Evolutionary conservation across 306 rosid species (phyloP).

Genomic region (Lathyrus sativus): DNA sequence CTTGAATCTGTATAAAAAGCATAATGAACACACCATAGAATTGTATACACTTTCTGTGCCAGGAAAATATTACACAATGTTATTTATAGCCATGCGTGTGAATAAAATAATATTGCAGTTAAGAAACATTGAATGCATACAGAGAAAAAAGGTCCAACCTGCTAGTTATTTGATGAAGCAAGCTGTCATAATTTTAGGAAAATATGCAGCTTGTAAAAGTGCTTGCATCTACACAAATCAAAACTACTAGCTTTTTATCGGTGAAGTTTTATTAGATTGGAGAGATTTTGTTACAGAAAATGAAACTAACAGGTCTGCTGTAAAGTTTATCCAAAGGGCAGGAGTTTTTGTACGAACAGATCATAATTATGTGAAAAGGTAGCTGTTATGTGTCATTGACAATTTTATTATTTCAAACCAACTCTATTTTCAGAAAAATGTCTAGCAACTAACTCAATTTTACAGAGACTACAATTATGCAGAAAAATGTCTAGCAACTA

Average conservation of each 20-base stretch:
- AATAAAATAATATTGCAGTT: background rate
- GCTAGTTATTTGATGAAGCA: background rate
- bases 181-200: background rate
- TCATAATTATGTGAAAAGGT: no score
- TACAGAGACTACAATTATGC: background rate
- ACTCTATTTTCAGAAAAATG: background rate
- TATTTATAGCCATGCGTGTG: background rate
- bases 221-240: background rate
- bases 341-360: no score
- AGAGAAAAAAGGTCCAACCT: background rate
- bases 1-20: no score
- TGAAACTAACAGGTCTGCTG: no score
- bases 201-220: background rate
- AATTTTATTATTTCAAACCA: slow-evolving; percentile 6
- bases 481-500: background rate
- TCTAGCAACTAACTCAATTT: background rate
- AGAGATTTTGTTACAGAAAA: background rate
- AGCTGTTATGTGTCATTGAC: no score
- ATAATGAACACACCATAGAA: no score
- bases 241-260: background rate
- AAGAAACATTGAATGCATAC: background rate
- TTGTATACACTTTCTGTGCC: no score
- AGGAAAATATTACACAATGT: no score
- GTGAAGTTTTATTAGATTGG: background rate
- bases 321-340: no score